phyloP scores from a whole-genome alignment of 345 rosid species.

The Mercurialis annua region DNA sequence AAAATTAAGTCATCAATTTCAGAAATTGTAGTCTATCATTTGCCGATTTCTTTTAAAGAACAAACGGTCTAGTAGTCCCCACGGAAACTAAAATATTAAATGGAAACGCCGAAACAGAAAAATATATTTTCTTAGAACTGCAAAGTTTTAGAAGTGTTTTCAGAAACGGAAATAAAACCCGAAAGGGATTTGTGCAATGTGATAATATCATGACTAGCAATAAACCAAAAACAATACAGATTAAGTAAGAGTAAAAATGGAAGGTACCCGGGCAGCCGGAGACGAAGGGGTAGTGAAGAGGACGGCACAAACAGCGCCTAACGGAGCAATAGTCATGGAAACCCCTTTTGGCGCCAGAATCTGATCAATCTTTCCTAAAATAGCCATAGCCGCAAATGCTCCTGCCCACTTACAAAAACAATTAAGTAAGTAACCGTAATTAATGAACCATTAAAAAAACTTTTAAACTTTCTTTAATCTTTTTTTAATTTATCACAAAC shows the following conservation, averaged over 20 bases:
- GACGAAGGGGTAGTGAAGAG: conserved; percentile 76
- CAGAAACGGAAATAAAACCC: too few relatives aligned
- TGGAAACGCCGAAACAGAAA: too few relatives aligned
- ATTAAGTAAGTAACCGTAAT: neutral
- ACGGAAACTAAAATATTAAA: too few relatives aligned
- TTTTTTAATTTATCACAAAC: conserved; percentile 24
- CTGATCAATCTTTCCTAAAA: conserved; percentile 83
- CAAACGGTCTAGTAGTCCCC: too few relatives aligned
- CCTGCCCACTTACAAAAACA: conserved; percentile 37
- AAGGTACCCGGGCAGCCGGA: conserved; percentile 71
- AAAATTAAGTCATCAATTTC: neutral
- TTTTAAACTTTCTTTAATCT: neutral
- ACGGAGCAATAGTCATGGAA: conserved; percentile 77
- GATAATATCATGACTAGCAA: too few relatives aligned
- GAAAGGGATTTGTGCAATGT: too few relatives aligned
- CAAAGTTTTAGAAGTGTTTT: too few relatives aligned
- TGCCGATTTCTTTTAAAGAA: too few relatives aligned
- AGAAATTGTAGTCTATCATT: neutral
- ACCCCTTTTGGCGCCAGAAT: conserved; percentile 65
- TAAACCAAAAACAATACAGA: neutral
- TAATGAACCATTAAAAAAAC: neutral
- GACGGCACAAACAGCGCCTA: conserved; percentile 87
- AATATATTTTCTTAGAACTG: too few relatives aligned
- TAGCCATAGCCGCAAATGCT: conserved; percentile 95
- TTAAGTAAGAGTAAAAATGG: too few relatives aligned